These are phyloP conservation scores for Trichoderma koningii DNA, from an alignment of 2,329 filamentous ascomycete genomes.

Conservation along the genomic window DNA sequence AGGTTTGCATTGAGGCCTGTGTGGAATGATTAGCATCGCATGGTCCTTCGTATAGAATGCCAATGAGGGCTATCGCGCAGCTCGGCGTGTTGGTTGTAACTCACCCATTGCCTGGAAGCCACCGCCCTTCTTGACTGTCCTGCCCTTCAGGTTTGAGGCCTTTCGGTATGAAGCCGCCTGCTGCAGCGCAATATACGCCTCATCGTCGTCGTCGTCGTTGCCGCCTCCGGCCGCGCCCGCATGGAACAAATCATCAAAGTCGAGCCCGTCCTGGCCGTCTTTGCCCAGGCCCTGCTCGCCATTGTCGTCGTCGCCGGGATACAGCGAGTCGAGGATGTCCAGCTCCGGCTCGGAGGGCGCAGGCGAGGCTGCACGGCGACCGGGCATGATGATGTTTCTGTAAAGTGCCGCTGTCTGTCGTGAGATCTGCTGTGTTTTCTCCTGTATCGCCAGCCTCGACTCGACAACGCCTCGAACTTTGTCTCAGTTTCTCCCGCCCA, in stretches of 20 bases:
- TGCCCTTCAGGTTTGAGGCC: constrained; percentile 76
- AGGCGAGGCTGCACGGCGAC: constrained; percentile 71
- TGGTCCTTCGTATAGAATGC: too few relatives aligned
- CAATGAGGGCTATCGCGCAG: background rate
- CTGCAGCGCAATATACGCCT: constrained; percentile 84
- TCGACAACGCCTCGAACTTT: background rate
- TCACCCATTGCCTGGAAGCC: constrained; percentile 93
- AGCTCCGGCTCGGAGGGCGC: constrained; percentile 85
- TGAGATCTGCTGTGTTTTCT: background rate
- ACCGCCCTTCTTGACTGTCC: constrained; percentile 89
- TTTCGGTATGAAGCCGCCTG: constrained; percentile 90
- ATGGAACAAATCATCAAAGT: constrained; percentile 64
- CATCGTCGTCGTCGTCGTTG: constrained; percentile 72
- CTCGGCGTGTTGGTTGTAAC: constrained; percentile 28
- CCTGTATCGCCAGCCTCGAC: background rate
- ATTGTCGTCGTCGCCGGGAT: constrained; percentile 61
- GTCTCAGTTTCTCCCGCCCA: constrained; percentile 24
- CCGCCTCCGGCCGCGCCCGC: constrained; percentile 46
- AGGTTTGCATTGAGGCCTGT: constrained; percentile 75
- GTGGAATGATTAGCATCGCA: constrained; percentile 4
- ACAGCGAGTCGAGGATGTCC: constrained; percentile 81
- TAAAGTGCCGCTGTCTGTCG: background rate
- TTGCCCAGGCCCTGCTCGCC: constrained; percentile 41
- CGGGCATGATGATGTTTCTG: constrained; percentile 57
- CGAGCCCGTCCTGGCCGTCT: constrained; percentile 50